Conservation (phyloP, 2,329 filamentous ascomycete genomes). For the Fonsecaea monophora region DNA sequence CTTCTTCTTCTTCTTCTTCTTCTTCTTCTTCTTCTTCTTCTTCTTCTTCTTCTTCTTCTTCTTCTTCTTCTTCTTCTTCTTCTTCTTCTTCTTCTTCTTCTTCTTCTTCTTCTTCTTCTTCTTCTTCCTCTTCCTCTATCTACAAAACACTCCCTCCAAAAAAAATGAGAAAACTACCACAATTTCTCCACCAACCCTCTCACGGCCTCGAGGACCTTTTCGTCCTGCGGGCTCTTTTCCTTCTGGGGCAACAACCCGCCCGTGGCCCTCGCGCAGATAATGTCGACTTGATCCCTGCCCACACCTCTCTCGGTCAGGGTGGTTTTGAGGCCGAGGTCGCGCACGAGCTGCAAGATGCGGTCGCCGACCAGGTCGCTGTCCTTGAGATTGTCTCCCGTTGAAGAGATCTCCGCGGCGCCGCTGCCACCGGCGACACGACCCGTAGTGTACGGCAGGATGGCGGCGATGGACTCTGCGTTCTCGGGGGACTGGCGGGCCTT, state of each 20-base stretch:
- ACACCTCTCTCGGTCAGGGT: constrained; percentile 39
- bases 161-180: constrained; percentile 7
- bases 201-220: constrained; percentile 25
- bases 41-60: too few relatives aligned
- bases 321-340: constrained; percentile 38
- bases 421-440: too few relatives aligned
- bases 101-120: too few relatives aligned
- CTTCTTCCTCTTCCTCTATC: too few relatives aligned
- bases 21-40: too few relatives aligned
- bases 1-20: too few relatives aligned
- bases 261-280: constrained; percentile 37
- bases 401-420: constrained; percentile 17
- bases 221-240: constrained; percentile 31
- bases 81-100: too few relatives aligned
- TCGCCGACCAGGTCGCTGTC: constrained; percentile 38
- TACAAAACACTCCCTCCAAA: too few relatives aligned
- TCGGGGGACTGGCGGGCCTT: constrained; percentile 55
- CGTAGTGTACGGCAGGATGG: constrained; percentile 38
- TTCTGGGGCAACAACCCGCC: constrained; percentile 33
- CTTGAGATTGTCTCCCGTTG: constrained; percentile 35
- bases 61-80: too few relatives aligned
- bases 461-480: constrained; percentile 46
- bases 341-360: constrained; percentile 37
- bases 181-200: constrained; percentile 34
- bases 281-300: constrained; percentile 37